Conservation (phyloP, 768 basidiomycete genomes). For the Leccinellum luteum region DNA sequence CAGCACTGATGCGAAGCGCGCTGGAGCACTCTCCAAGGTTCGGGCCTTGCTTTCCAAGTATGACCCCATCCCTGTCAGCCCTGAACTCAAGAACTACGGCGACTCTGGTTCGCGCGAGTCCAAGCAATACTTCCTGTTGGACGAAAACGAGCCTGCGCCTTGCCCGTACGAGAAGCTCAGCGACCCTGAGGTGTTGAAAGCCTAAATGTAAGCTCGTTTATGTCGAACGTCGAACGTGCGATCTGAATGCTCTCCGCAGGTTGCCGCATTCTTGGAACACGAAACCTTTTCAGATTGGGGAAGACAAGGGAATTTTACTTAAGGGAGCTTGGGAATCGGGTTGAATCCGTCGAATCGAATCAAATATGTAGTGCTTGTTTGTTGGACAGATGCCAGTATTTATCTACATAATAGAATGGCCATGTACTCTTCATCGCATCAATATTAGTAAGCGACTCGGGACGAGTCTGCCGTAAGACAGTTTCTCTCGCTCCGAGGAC, state of each 20-base stretch:
- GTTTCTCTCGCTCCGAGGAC: background rate
- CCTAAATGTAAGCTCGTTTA: background rate
- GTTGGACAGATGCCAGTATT: background rate
- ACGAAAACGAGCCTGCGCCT: slow-evolving; percentile 19
- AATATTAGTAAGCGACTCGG: too few species aligned
- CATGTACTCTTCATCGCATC: too few species aligned
- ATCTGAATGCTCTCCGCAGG: background rate
- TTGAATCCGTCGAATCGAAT: background rate
- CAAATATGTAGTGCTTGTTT: background rate
- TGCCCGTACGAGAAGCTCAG: slow-evolving; percentile 17
- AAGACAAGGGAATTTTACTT: background rate
- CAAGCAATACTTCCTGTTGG: slow-evolving; percentile 21
- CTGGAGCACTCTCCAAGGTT: slow-evolving; percentile 18
- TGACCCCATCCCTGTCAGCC: slow-evolving; percentile 21
- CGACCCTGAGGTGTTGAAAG: background rate
- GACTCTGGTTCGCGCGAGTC: slow-evolving; percentile 21
- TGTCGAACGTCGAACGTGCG: background rate
- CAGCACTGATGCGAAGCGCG: slow-evolving; percentile 17
- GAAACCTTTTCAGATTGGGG: slow-evolving; percentile 4
- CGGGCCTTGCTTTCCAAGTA: slow-evolving; percentile 16
- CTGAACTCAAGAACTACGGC: slow-evolving; percentile 23
- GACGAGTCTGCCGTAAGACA: background rate
- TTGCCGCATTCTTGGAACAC: background rate
- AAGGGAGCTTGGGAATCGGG: background rate
- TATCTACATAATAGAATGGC: too few species aligned